Base-by-base conservation (phyloP, 495 filamentous ascomycete species). In the Penicillium mononematosum region DNA sequence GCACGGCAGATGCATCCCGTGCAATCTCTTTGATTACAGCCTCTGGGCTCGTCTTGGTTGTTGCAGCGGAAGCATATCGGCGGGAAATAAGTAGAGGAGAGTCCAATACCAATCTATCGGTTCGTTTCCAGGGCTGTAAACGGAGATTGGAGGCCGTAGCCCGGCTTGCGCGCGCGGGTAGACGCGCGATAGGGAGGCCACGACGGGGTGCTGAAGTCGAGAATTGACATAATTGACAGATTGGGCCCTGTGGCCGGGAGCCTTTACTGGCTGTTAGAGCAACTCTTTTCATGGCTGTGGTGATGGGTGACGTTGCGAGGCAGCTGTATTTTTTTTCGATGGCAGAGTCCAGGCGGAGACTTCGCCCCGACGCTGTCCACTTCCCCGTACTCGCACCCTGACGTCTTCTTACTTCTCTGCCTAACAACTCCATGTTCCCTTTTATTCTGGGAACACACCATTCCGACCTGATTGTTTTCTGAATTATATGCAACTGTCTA, bases 171-270 rank as follows among this genome's bases (percentile, higher is more conserved):
- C 53, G 50, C 19, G 55, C 24, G 8, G 57, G 27, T 20, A 63
- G 43, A 29, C 67, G 70, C 4, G 61, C 59, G 34, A 68, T 36
- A 41, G 63, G 64, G 10, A 70, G 32, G 36, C 55, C 50, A 55
- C 59, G 67, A 29, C 53, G 45, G 29, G 63, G 43, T 9, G 63
- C 43, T 1, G 62, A 60, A 20, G 60, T 57, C 9, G 73, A 70
- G 32, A 64, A 63, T 58, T 75, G 69, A 58, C 75, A 77, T 42
- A 75, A 67, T 58, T 77, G 74, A 25, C 75, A 79, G 34, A 76
- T 58, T 24, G 64, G 44, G 5, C 61, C 58, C 45, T 67, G 68
- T 3, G 59, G 49, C 39, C 54, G 61, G n/a, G 58, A 53, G 41
- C 55, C 63, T 49, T 53, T 65, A 25, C 69, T 64, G 47, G 64